Conservation (phyloP, 208 protist genomes). For the Acanthamoeba quina region DNA sequence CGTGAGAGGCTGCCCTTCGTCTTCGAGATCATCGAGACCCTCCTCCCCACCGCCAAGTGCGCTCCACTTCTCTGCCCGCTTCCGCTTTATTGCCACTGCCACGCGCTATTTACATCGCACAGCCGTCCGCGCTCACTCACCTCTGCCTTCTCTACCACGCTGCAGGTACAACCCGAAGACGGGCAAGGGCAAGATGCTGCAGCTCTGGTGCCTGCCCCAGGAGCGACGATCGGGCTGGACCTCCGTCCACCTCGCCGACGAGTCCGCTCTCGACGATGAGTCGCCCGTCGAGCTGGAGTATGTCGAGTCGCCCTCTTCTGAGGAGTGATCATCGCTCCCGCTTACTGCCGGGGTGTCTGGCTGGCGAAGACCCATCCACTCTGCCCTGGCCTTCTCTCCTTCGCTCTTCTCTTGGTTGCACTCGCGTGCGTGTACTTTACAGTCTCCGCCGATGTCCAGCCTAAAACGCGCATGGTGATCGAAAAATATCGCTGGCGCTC, state of each 20-base stretch:
- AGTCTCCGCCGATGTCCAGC: no score
- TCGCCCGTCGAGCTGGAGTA: not conserved
- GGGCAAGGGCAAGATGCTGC: conserved; percentile 61
- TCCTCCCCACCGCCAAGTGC: conserved; percentile 73
- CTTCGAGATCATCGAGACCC: conserved; percentile 79
- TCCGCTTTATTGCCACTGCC: not conserved
- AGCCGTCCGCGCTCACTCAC: not conserved
- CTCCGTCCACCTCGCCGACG: not conserved
- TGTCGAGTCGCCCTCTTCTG: no score
- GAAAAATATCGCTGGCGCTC: no score
- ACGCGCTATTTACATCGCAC: not conserved
- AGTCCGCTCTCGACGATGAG: not conserved
- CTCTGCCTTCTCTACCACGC: no score
- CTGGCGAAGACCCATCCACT: not conserved
- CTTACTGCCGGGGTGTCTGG: no score
- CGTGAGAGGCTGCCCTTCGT: conserved; percentile 57
- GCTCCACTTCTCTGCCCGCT: no score
- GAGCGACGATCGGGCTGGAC: conserved; percentile 16
- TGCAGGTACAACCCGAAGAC: conserved; percentile 57
- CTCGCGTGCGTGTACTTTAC: no score
- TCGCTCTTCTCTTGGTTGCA: no score
- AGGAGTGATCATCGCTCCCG: no score
- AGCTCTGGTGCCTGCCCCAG: conserved; percentile 36
- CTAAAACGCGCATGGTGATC: no score
- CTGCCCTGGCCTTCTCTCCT: not conserved